Evolutionary conservation across 1,284 basidiomycete species (phyloP), one percentile per base, ranked within the genome.

Genomic region (Austropuccinia psidii): DNA sequence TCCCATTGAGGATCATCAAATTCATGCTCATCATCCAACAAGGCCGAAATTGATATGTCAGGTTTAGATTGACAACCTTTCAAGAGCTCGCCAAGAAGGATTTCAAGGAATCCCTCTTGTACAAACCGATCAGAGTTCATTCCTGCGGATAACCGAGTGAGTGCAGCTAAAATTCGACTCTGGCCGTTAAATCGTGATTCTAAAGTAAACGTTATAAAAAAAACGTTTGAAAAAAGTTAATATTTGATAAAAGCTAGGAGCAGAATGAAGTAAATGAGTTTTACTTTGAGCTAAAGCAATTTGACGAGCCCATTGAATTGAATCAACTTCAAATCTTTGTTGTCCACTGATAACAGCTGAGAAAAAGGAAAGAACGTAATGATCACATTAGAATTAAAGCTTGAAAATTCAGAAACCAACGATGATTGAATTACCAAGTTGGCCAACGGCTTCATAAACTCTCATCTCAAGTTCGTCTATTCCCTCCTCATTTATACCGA

Each of bases 1-100:
- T 70, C 55, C 68, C 68, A 70, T 41, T 70, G 57, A 7, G 47
- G 57, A 39, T 70, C 68, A 61, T 70, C 55, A 70, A 60, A 61
- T 31, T 60, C 55, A 52, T 70, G 55, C 37, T 31, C 39, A 50
- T 70, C 35, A 41, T 70, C 68, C 6, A 49, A n/a, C 4, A 70
- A 31, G 31, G 55, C 68, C 13, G 55, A 60, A 11, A 70, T 39
- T 7, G 68, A 70, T 33, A 70, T 58, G 31, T 70, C 57, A 1
- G 68, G 68, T 37, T 70, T 61, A 6, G 55, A 39, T 27, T 61
- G 21, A 70, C 68, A 70, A 35, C 50, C 27, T 39, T 50, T 61
- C 24, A 61, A 21, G 24, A 61, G 45, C 21, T 55, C 47, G 7
- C 52, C 57, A 17, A 70, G 35, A 7, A 61, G 13, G 35, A 49